Conservation (phyloP, 306 rosid genomes). For the Rosa multiflora region DNA sequence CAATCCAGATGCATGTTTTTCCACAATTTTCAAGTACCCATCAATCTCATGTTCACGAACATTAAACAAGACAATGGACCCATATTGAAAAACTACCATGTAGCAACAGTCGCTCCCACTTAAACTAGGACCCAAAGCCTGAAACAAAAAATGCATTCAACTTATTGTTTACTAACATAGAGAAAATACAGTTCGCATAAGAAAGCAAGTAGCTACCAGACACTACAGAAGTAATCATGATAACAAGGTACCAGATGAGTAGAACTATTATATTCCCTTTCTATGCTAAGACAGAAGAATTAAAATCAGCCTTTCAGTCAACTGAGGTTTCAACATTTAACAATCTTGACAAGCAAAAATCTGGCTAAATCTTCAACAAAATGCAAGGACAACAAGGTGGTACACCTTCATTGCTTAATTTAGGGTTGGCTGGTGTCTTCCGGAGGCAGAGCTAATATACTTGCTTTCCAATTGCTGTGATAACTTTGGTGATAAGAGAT, state of each 20-base stretch:
- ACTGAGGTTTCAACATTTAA: background rate
- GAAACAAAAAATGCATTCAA: slow-evolving; percentile 37
- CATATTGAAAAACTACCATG: slow-evolving; percentile 97
- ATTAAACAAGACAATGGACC: slow-evolving; percentile 88
- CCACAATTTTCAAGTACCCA: slow-evolving; percentile 69
- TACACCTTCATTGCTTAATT: background rate
- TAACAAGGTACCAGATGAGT: background rate
- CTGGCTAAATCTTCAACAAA: background rate
- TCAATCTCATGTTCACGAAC: slow-evolving; percentile 73
- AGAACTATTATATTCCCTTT: background rate
- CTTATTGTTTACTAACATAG: background rate
- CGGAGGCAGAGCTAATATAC: background rate
- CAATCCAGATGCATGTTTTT: slow-evolving; percentile 76
- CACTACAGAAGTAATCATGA: background rate
- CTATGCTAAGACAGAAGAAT: background rate
- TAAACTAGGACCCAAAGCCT: slow-evolving; percentile 64
- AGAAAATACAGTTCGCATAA: background rate
- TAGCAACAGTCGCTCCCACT: slow-evolving; percentile 70
- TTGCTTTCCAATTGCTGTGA: background rate
- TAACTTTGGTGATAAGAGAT: background rate
- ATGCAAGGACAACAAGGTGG: background rate
- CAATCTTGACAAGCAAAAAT: background rate
- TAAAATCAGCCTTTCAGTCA: background rate
- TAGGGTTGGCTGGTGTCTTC: background rate
- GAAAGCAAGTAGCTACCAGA: slow-evolving; percentile 5